A percentile compares a stretch with the other conserved stretches of the same genome.
These are phyloP conservation scores for Mediolabrus comicus DNA, from an alignment of 108 stramenopile genomes.

Conservation along the genomic window DNA sequence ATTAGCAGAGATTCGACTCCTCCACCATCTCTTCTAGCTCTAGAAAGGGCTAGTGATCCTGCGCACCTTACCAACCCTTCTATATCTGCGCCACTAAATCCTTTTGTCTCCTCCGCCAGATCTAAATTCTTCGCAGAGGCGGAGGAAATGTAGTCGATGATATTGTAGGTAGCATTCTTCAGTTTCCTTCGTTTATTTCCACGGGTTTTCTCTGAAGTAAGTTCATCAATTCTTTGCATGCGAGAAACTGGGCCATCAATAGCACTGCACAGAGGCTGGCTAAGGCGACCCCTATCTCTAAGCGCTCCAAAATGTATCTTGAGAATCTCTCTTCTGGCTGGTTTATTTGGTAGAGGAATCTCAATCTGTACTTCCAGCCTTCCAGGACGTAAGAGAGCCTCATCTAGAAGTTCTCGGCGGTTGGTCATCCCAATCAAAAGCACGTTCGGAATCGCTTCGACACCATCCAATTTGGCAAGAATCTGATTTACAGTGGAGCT, in stretches of 20 bases:
- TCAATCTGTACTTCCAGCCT: conserved; percentile 92
- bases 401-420: conserved; percentile 91
- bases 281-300: conserved; percentile 55
- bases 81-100: conserved; percentile 85
- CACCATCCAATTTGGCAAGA: conserved; percentile 79
- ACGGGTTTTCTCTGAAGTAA: background rate
- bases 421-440: conserved; percentile 96
- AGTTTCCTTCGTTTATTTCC: conserved; percentile 29
- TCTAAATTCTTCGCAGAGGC: conserved; percentile 29
- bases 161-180: conserved; percentile 23
- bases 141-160: conserved; percentile 23
- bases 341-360: conserved; percentile 59
- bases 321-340: conserved; percentile 71
- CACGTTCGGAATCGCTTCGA: conserved; percentile 74
- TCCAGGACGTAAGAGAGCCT: conserved; percentile 90
- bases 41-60: conserved; percentile 71
- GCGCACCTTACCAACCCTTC: conserved; percentile 88
- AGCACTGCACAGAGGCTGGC: conserved; percentile 58
- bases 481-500: conserved; percentile 84
- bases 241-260: conserved; percentile 52
- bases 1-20: conserved; percentile 59
- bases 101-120: conserved; percentile 70
- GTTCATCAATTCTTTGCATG: background rate
- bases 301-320: conserved; percentile 70
- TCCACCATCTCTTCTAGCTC: conserved; percentile 55